These are phyloP conservation scores for Liquidambar formosana DNA, from an alignment of 164 flowering plant genomes.

Conservation along the genomic window DNA sequence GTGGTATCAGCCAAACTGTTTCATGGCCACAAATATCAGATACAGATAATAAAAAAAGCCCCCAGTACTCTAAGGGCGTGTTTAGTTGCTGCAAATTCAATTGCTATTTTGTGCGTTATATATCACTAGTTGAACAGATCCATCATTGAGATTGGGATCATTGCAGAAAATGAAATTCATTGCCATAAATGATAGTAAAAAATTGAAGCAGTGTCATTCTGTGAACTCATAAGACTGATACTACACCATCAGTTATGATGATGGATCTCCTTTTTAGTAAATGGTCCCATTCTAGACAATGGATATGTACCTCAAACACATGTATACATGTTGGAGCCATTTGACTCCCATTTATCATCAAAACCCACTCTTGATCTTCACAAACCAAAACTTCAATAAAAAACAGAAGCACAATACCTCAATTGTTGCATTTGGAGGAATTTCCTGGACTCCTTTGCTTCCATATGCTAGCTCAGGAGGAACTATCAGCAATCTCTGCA, in stretches of 20 bases:
- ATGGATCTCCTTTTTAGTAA: neutral
- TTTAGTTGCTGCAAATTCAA: neutral
- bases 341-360: neutral
- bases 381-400: neutral
- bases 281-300: neutral
- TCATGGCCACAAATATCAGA: too few species aligned
- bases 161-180: neutral
- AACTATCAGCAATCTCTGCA: constrained; percentile 80
- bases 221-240: neutral
- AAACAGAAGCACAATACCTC: constrained; percentile 51
- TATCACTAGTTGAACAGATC: neutral
- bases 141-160: neutral
- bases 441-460: constrained; percentile 94
- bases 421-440: constrained; percentile 96
- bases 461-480: constrained; percentile 98
- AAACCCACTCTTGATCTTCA: neutral
- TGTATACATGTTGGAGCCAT: neutral
- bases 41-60: neutral
- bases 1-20: neutral
- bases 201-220: neutral
- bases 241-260: neutral
- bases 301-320: neutral
- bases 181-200: neutral
- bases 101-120: neutral
- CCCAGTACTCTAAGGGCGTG: neutral